Percentiles rank a stretch among this genome's conserved stretches.
Conservation (phyloP, 345 rosid genomes). For the Alliaria petiolata region DNA sequence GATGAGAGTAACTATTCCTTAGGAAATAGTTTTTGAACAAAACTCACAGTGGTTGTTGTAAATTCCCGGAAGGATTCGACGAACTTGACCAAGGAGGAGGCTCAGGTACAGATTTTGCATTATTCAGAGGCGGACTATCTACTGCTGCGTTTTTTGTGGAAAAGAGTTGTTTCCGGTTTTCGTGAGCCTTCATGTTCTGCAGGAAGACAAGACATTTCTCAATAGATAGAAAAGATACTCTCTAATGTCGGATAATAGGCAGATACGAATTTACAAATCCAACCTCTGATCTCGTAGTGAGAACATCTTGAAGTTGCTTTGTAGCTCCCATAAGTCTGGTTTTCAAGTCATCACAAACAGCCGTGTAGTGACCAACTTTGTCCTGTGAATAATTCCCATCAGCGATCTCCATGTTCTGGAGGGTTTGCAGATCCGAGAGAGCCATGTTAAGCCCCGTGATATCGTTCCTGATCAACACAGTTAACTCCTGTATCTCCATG, state of each 20-base stretch:
- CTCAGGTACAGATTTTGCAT: constrained; percentile 47
- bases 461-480: constrained; percentile 77
- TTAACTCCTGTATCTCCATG: constrained; percentile 77
- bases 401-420: constrained; percentile 78
- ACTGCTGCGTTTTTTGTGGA: constrained; percentile 56
- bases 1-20: not conserved
- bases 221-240: not conserved
- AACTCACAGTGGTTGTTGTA: constrained; percentile 52
- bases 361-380: constrained; percentile 65
- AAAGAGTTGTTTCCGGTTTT: constrained; percentile 73
- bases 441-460: constrained; percentile 68
- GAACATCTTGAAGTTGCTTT: constrained; percentile 70
- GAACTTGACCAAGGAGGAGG: constrained; percentile 92
- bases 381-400: constrained; percentile 73
- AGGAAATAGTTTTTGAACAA: not conserved
- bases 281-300: constrained; percentile 89
- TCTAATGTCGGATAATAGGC: not conserved
- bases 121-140: constrained; percentile 50
- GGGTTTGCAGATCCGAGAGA: constrained; percentile 69
- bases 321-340: constrained; percentile 80
- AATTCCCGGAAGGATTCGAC: constrained; percentile 38
- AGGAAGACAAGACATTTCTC: not conserved
- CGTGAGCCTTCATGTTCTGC: constrained; percentile 94
- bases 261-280: not conserved
- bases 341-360: constrained; percentile 84